Evolutionary conservation across 1,284 basidiomycete species (phyloP), one percentile per base, ranked within the genome.

Genomic region (Sanghuangporus weigelae): DNA sequence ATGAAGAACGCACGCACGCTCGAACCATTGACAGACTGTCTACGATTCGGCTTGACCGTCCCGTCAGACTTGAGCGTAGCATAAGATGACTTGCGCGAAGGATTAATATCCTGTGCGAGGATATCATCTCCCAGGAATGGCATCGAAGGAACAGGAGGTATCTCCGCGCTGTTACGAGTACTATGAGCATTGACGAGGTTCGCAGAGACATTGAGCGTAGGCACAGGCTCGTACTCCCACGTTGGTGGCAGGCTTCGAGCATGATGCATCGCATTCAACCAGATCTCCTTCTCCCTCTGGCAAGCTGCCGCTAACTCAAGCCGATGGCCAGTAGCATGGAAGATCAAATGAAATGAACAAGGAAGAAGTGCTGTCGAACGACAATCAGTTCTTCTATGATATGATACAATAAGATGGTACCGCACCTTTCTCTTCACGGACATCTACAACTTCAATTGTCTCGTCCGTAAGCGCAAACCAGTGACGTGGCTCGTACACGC

Each of bases 401-500:
- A 57, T 60, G 57, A 36, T 31, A 66, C 31, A 21, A 40, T 35
- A 38, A 40, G 19, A 42, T 35, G 12, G 16, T 62, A 38, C 60
- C n/a, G 21, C 70, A 89, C 87, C 83, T 75, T 86, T 82, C 73
- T 88, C 86, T 58, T 87, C 85, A 48, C 81, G 82, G 14, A 85
- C 79, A 68, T 93, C 90, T n/a, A 82, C 77, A 51, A 94, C 69
- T 62, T 89, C 84, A 67, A 92, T 91, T 36, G 54, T 40, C 39
- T 61, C 56, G 31, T 84, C 84, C 58, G 80, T 79, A 49, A 96
- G 76, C 46, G 87, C 84, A 69, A 97, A 88, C 90, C 93, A 97
- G 72, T 95, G 90, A 63, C 83, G 84, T 10, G 92, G 86, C 70
- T 96, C 93, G 71, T 96, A 97, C 26, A 80, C 79, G 73, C 84